Base-by-base conservation (phyloP, 805 yeast genomes). In the Scheffersomyces ergatensis region DNA sequence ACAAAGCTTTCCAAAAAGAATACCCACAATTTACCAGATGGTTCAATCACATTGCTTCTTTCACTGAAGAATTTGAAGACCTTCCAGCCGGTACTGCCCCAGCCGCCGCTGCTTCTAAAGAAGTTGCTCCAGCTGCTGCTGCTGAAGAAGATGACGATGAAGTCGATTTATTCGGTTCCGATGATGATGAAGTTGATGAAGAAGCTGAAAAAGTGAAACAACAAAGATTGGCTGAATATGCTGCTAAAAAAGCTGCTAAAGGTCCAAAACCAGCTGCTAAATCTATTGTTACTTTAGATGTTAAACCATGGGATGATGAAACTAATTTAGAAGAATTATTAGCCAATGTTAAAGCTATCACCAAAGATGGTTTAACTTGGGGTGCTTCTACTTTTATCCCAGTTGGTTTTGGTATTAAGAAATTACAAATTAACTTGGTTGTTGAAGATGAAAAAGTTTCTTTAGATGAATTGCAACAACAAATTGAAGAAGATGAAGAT, bases 241-340 rank as follows among this genome's bases (percentile, higher is more conserved):
- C 88, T 65, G 96, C 95, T 63, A 89, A 85, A 83, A 93, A 93
- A 85, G 96, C 96, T 56, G 83, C 92, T 57, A 86, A 86, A 78
- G 95, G 95, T 68, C 89, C 98, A 62, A 89, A 89, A 82, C 89
- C 98, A 63, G 97, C 96, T 73, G 97, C 99, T 66, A 93, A 93
- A 81, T 88, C 97, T 48, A 76, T 89, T 57, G 96, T 93, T 64
- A 92, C 99, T 63, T 66, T 93, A 61, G 99, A 93, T 61, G 95
- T 93, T 60, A 93, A 93, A 84, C 98, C 97, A 77, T 93, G 99
- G 99, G 99, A 93, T 74, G 99, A 93, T 65, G 98, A 93, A 81
- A 93, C 99, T 58, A 84, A 92, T 67, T 79, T 93, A 67, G 95
- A 93, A 50, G 84, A 83, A 72, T 67, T 93, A 76, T 72, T 88